Evolutionary conservation across 1,139 yeast genomes (phyloP).

Genomic region (Diutina scorzettiae): DNA sequence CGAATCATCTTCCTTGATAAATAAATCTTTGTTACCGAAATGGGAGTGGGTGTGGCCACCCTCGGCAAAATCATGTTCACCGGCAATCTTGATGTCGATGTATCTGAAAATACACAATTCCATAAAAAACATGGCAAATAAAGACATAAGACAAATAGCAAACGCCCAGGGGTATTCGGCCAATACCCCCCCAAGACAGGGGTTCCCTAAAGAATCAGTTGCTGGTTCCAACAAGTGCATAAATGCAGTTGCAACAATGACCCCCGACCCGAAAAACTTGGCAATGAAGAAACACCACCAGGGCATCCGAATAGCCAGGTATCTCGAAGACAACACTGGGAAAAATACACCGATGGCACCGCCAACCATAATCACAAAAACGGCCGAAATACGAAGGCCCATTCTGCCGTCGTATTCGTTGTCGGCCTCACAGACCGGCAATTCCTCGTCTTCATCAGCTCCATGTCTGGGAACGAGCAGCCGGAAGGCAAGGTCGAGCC

Average conservation of each 20-base stretch:
- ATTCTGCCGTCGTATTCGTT: constrained; percentile 10
- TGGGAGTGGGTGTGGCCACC: constrained; percentile 35
- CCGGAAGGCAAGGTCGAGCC: neutral
- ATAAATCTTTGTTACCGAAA: constrained; percentile 30
- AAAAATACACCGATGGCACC: constrained; percentile 48
- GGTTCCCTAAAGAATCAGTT: constrained; percentile 35
- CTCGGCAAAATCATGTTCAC: constrained; percentile 7
- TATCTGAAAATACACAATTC: constrained; percentile 45
- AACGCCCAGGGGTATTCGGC: constrained; percentile 52
- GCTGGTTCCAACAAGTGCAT: constrained; percentile 81
- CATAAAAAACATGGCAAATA: constrained; percentile 38
- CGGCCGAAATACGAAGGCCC: constrained; percentile 65
- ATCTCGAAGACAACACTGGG: constrained; percentile 46
- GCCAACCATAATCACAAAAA: constrained; percentile 53
- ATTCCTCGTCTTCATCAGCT: neutral
- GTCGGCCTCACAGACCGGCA: neutral
- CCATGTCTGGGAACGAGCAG: neutral
- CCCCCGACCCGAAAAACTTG: constrained; percentile 87
- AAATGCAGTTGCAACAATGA: constrained; percentile 80
- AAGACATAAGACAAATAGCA: constrained; percentile 45
- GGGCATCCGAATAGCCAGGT: constrained; percentile 43
- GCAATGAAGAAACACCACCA: constrained; percentile 56
- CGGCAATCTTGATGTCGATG: constrained; percentile 24
- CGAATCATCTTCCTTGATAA: constrained; percentile 16
- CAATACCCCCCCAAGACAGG: constrained; percentile 47